These are phyloP conservation scores for Polytrichum formosum DNA, from an alignment of 225 moss, liverwort and hornwort genomes.

Conservation along the genomic window DNA sequence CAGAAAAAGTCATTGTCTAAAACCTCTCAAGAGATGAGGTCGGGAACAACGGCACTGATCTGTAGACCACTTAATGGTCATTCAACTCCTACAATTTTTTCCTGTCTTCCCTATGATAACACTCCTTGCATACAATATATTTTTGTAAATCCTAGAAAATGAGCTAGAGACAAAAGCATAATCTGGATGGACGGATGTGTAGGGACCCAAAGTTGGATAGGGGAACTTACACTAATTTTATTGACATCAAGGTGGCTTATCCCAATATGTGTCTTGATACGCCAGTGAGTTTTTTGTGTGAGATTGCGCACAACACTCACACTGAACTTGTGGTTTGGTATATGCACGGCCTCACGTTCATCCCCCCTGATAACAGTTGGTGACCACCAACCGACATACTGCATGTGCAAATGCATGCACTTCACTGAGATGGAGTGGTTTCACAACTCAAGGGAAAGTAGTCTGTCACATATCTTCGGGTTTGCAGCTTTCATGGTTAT, in stretches of 20 bases:
- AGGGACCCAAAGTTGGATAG: no score
- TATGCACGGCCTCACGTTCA: constrained; percentile 93
- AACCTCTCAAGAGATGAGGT: no score
- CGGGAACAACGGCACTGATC: no score
- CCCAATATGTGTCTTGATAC: constrained; percentile 92
- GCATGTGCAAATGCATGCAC: constrained; percentile 11
- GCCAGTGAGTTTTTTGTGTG: constrained; percentile 97
- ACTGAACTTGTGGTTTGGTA: constrained; percentile 97
- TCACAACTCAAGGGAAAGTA: background rate
- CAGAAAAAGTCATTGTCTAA: no score
- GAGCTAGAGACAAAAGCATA: no score
- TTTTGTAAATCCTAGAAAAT: no score
- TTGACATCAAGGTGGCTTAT: constrained; percentile 89
- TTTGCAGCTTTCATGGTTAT: no score
- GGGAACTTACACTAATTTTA: constrained; percentile 68
- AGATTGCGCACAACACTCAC: constrained; percentile 97
- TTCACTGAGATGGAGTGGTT: background rate
- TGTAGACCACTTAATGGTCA: no score
- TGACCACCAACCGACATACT: constrained; percentile 98
- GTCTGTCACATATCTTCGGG: no score
- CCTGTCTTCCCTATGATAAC: background rate
- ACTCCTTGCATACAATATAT: no score
- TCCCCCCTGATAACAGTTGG: constrained; percentile 96
- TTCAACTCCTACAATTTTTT: background rate
- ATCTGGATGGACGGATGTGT: no score